Conservation (phyloP, 2,329 filamentous ascomycete species). For the Stagonosporopsis rhizophila region DNA sequence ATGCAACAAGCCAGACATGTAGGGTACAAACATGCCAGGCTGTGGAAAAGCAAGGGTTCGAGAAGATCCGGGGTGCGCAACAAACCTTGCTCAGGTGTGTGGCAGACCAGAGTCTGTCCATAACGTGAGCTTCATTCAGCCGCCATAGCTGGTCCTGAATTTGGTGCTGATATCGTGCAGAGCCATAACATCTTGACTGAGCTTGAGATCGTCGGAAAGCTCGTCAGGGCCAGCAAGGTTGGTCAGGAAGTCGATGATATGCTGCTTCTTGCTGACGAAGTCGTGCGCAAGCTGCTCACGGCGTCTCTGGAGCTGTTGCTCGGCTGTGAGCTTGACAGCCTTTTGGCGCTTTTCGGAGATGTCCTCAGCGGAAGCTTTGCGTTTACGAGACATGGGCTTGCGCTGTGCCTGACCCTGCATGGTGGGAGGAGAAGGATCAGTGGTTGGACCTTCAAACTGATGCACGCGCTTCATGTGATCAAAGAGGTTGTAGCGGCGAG, state of each 20-base stretch:
- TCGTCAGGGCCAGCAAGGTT: conserved; percentile 46
- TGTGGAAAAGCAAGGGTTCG: conserved; percentile 26
- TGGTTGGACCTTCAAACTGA: conserved; percentile 57
- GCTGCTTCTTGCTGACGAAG: conserved; percentile 46
- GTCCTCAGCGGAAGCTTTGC: conserved; percentile 44
- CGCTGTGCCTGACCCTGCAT: conserved; percentile 34
- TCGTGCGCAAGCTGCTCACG: conserved; percentile 40
- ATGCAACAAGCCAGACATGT: conserved; percentile 31
- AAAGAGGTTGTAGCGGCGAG: conserved; percentile 91
- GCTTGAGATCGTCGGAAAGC: conserved; percentile 42
- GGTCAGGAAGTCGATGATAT: conserved; percentile 42
- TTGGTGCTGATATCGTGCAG: conserved; percentile 46
- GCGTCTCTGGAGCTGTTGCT: conserved; percentile 45
- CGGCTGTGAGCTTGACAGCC: conserved; percentile 39
- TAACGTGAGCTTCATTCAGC: conserved; percentile 36
- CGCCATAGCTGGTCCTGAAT: conserved; percentile 41
- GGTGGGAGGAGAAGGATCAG: conserved; percentile 41
- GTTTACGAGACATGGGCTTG: conserved; percentile 43
- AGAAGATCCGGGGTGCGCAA: conserved; percentile 31
- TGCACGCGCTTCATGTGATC: conserved; percentile 98
- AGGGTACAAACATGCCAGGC: conserved; percentile 28
- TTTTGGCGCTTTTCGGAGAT: conserved; percentile 45
- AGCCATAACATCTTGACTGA: conserved; percentile 44
- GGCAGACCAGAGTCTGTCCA: conserved; percentile 28
- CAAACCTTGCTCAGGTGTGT: conserved; percentile 41